Percentiles rank a stretch among this genome's conserved stretches.
Evolutionary conservation across 2,329 filamentous ascomycete genomes (phyloP).

Genomic region (Dactylellina drechsleri): DNA sequence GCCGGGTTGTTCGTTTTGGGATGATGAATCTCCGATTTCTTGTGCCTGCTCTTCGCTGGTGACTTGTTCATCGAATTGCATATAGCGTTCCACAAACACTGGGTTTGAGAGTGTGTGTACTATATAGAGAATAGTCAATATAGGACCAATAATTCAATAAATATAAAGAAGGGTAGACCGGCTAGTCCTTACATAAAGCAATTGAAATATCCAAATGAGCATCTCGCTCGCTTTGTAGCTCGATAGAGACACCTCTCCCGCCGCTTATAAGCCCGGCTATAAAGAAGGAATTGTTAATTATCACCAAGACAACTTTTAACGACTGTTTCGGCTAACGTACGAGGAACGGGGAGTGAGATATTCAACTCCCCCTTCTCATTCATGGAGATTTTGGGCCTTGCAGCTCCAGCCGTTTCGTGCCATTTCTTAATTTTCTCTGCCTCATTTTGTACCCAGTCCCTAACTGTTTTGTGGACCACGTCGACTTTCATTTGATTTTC

Average conservation of each 20-base stretch:
- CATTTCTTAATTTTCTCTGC: conserved; percentile 36
- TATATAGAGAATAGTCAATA: conserved; percentile 10
- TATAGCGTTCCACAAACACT: conserved; percentile 26
- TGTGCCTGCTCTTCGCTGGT: too few relatives aligned
- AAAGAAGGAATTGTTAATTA: neutral
- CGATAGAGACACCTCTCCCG: conserved; percentile 27
- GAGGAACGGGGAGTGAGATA: conserved; percentile 33
- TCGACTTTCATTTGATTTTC: conserved; percentile 40
- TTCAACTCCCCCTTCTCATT: conserved; percentile 41
- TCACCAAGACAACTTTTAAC: neutral
- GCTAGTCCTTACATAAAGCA: conserved; percentile 18
- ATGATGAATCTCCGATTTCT: too few relatives aligned
- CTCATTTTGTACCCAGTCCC: conserved; percentile 52
- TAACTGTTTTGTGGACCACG: conserved; percentile 47
- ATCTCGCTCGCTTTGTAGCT: conserved; percentile 38
- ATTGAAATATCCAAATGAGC: conserved; percentile 44
- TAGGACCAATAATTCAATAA: neutral
- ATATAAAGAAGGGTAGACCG: too few relatives aligned
- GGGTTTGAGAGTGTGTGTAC: conserved; percentile 27
- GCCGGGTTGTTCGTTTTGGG: neutral
- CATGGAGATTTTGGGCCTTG: conserved; percentile 19
- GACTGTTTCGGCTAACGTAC: conserved; percentile 6
- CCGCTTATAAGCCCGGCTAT: conserved; percentile 41
- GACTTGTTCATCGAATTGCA: conserved; percentile 2
- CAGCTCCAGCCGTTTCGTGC: conserved; percentile 29